A percentile compares a stretch with the other conserved stretches of the same genome.
phyloP scores from a whole-genome alignment of 148 eudicot genomes.

The Chenopodium album region DNA sequence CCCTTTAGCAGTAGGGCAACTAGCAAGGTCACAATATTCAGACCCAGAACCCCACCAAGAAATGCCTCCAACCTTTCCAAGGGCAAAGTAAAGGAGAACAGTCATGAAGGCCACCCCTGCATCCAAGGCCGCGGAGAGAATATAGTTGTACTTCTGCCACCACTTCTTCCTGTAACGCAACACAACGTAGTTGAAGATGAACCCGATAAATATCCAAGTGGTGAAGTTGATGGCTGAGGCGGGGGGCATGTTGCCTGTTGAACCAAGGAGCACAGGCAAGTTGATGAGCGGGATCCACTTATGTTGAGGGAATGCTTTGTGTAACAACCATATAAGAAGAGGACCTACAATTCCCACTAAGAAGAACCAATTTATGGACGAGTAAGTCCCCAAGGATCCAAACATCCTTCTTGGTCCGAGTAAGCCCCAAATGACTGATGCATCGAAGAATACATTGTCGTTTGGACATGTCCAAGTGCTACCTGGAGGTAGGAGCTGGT shows the following conservation, averaged over 20 bases:
- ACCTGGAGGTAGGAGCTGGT: slow-evolving; percentile 60
- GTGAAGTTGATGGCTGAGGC: slow-evolving; percentile 79
- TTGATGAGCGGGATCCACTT: slow-evolving; percentile 77
- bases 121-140: slow-evolving; percentile 84
- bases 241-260: slow-evolving; percentile 69
- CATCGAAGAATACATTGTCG: slow-evolving; percentile 80
- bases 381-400: slow-evolving; percentile 60
- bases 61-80: slow-evolving; percentile 39
- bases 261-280: slow-evolving; percentile 78
- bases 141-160: slow-evolving; percentile 95
- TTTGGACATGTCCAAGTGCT: slow-evolving; percentile 93
- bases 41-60: slow-evolving; percentile 67
- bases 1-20: slow-evolving; percentile 85
- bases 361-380: slow-evolving; percentile 85
- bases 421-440: slow-evolving; percentile 93
- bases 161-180: slow-evolving; percentile 53
- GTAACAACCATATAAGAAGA: slow-evolving; percentile 60
- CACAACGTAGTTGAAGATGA: slow-evolving; percentile 72
- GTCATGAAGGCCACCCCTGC: slow-evolving; percentile 98
- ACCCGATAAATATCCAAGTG: slow-evolving; percentile 70
- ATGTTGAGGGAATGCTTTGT: slow-evolving; percentile 70
- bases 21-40: slow-evolving; percentile 74
- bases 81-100: slow-evolving; percentile 60
- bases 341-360: slow-evolving; percentile 69
- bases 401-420: slow-evolving; percentile 83